phyloP scores from a whole-genome alignment of 139 green algal species.

The Chlamydomonas sp. region DNA sequence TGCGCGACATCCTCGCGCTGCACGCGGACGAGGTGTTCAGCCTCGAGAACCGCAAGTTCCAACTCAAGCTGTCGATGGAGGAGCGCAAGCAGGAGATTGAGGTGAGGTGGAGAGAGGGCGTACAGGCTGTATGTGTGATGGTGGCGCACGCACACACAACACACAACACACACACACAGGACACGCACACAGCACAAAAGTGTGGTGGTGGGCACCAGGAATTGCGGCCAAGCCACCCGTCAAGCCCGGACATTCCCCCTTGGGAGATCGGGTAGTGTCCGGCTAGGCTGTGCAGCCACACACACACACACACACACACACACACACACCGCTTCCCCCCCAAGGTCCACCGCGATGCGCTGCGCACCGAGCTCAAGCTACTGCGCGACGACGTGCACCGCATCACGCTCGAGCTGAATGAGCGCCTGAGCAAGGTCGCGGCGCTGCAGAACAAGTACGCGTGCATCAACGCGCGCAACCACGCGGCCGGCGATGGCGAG shows the following conservation, averaged over 20 bases:
- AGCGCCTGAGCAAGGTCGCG: slow-evolving; percentile 41
- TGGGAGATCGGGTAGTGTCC: too few species aligned
- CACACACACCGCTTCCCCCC: too few species aligned
- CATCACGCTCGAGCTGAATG: slow-evolving; percentile 68
- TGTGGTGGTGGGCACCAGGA: too few species aligned
- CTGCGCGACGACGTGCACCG: slow-evolving; percentile 72
- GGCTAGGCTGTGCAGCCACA: too few species aligned
- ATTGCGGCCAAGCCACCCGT: too few species aligned
- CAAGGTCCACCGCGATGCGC: too few species aligned
- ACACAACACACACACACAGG: too few species aligned
- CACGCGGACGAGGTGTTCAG: slow-evolving; percentile 61
- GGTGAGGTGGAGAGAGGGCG: slow-evolving; percentile 32
- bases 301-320: too few species aligned
- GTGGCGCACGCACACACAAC: too few species aligned
- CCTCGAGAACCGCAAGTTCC: slow-evolving; percentile 66
- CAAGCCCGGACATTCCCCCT: too few species aligned
- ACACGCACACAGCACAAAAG: too few species aligned
- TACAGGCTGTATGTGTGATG: too few species aligned
- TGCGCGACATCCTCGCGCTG: slow-evolving; percentile 52
- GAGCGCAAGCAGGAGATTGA: slow-evolving; percentile 70
- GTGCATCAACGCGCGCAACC: slow-evolving; percentile 39
- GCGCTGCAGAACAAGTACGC: slow-evolving; percentile 73
- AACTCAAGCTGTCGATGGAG: slow-evolving; percentile 68
- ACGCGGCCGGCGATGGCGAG: slow-evolving; percentile 16
- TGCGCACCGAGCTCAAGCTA: slow-evolving; percentile 68